Evolutionary conservation across 257 asterid species (phyloP).

Genomic region (Ajuga chamaepitys): DNA sequence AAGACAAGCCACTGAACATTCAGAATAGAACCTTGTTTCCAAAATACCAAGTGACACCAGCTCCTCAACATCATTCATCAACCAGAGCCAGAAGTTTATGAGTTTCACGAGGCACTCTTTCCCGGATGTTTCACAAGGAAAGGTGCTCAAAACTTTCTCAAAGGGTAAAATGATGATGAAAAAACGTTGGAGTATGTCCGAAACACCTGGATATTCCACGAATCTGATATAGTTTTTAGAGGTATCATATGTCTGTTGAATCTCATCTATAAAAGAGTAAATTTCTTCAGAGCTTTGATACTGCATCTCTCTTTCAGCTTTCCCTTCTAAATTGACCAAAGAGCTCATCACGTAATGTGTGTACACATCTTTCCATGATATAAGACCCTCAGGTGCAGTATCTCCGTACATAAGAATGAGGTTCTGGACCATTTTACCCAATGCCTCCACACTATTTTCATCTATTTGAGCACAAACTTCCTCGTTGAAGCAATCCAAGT

Average conservation of each 20-base stretch:
- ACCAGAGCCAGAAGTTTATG: conserved; percentile 65
- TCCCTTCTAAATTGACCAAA: conserved; percentile 52
- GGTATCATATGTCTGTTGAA: conserved; percentile 47
- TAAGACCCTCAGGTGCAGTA: conserved; percentile 42
- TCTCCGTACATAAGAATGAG: conserved; percentile 46
- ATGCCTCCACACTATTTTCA: conserved; percentile 63
- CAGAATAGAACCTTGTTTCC: conserved; percentile 41
- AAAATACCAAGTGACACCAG: conserved; percentile 24
- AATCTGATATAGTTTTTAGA: conserved; percentile 45
- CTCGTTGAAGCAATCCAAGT: conserved; percentile 50
- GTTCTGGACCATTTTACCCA: conserved; percentile 78
- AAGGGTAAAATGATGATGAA: conserved; percentile 47
- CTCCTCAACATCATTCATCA: conserved; percentile 60
- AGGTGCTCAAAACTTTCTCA: conserved; percentile 27
- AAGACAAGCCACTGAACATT: conserved; percentile 41
- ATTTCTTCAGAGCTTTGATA: conserved; percentile 48
- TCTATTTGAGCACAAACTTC: conserved; percentile 71
- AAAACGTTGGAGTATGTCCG: conserved; percentile 48
- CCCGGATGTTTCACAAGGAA: conserved; percentile 40
- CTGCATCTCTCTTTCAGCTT: conserved; percentile 35
- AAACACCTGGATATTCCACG: conserved; percentile 41
- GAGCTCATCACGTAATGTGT: conserved; percentile 44
- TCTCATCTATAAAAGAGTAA: conserved; percentile 42
- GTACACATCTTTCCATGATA: conserved; percentile 63
- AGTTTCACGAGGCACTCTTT: conserved; percentile 64